Conservation (phyloP, 192 early-diverging fungal genomes). For the Rhizophagus prolifer region DNA sequence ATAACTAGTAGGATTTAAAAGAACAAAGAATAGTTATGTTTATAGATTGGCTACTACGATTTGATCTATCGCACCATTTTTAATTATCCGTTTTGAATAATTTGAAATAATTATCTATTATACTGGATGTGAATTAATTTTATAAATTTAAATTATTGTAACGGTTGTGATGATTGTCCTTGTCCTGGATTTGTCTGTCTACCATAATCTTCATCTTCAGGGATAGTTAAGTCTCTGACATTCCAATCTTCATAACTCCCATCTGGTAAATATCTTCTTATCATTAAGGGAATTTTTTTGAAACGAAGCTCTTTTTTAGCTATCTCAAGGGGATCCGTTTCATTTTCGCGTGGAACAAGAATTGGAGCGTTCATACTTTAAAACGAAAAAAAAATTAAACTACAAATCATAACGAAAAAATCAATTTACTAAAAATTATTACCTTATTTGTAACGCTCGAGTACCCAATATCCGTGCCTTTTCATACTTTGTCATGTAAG, state of each 20-base stretch:
- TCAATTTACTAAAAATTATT: slow-evolving; percentile 18
- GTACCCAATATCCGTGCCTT: slow-evolving; percentile 86
- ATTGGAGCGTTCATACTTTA: slow-evolving; percentile 97
- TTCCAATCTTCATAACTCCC: slow-evolving; percentile 94
- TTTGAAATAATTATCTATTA: too few relatives aligned
- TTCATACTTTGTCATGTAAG: slow-evolving; percentile 99
- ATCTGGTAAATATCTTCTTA: slow-evolving; percentile 92
- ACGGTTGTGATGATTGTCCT: too few relatives aligned
- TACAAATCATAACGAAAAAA: slow-evolving; percentile 1
- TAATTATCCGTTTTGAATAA: too few relatives aligned
- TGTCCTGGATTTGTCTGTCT: not conserved
- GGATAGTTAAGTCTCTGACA: slow-evolving; percentile 74
- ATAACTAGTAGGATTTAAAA: slow-evolving; percentile 77
- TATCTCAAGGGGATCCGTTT: slow-evolving; percentile 91
- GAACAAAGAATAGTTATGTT: not conserved
- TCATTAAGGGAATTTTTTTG: slow-evolving; percentile 89
- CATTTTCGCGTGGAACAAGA: slow-evolving; percentile 91
- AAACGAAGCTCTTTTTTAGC: slow-evolving; percentile 93
- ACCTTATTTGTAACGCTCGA: slow-evolving; percentile 91
- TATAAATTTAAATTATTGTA: too few relatives aligned
- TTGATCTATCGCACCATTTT: too few relatives aligned
- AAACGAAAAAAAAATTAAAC: not conserved
- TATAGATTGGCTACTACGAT: too few relatives aligned
- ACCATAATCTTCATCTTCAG: slow-evolving; percentile 2
- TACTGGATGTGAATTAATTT: too few relatives aligned